These are phyloP conservation scores for Nyctanthes arbortristis DNA, from an alignment of 257 asterid species.

Conservation along the genomic window DNA sequence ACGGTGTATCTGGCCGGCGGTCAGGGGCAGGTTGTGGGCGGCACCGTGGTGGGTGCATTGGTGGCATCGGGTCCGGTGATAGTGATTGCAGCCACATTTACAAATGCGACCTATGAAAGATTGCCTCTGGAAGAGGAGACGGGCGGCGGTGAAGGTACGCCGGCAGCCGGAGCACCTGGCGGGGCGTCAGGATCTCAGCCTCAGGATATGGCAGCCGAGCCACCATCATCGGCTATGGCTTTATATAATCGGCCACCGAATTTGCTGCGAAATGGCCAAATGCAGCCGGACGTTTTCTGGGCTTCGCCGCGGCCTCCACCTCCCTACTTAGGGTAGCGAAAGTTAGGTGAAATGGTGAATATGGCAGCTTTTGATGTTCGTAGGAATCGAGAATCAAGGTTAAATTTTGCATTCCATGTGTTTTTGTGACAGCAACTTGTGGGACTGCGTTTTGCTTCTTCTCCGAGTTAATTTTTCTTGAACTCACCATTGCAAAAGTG, in stretches of 20 bases:
- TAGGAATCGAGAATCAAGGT: slow-evolving; percentile 34
- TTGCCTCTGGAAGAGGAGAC: slow-evolving; percentile 66
- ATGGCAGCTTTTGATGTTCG: slow-evolving; percentile 25
- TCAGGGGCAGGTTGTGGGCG: slow-evolving; percentile 86
- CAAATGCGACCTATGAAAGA: slow-evolving; percentile 68
- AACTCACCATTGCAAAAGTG: no score
- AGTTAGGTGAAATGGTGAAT: neutral
- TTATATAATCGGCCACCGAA: slow-evolving; percentile 47
- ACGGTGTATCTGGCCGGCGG: slow-evolving; percentile 75
- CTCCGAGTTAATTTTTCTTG: neutral
- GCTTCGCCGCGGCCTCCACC: slow-evolving; percentile 56
- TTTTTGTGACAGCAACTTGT: slow-evolving; percentile 22
- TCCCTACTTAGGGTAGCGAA: slow-evolving; percentile 33
- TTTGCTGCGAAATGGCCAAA: slow-evolving; percentile 54
- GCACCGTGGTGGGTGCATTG: slow-evolving; percentile 58
- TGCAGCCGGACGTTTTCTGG: slow-evolving; percentile 67
- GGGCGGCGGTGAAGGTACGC: slow-evolving; percentile 31
- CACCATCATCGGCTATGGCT: slow-evolving; percentile 35
- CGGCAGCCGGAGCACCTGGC: slow-evolving; percentile 20
- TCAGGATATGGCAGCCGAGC: slow-evolving; percentile 20
- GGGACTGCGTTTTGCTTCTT: slow-evolving; percentile 19
- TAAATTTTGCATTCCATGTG: slow-evolving; percentile 33
- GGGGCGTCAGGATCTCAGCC: neutral
- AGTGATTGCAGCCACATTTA: slow-evolving; percentile 76
- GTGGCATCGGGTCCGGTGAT: slow-evolving; percentile 80